These are phyloP conservation scores for Bryum argenteum DNA, from an alignment of 225 moss, liverwort and hornwort genomes.

Conservation along the genomic window DNA sequence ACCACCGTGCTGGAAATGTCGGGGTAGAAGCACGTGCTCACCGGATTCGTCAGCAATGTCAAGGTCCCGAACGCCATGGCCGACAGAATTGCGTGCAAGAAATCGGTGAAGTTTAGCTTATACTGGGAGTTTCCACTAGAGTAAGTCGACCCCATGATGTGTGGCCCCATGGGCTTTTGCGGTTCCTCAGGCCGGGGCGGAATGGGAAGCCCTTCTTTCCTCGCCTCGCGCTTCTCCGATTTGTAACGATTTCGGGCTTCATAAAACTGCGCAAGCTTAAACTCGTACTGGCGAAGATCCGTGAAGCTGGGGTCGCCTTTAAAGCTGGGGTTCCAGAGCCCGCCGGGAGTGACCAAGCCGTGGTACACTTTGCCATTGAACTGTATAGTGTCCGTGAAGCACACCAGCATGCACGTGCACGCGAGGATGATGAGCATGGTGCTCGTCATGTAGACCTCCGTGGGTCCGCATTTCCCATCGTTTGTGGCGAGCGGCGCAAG, in stretches of 20 bases:
- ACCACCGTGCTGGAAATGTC: slow-evolving; percentile 7
- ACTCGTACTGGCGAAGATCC: slow-evolving; percentile 19
- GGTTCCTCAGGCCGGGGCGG: slow-evolving; percentile 19
- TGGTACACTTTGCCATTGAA: slow-evolving; percentile 33
- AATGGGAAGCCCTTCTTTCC: not conserved
- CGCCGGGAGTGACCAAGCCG: not conserved
- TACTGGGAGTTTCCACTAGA: slow-evolving; percentile 30
- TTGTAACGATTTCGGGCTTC: not conserved
- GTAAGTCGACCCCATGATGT: slow-evolving; percentile 16
- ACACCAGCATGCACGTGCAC: slow-evolving; percentile 31
- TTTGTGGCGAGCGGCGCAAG: slow-evolving; percentile 34
- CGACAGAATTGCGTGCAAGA: slow-evolving; percentile 22
- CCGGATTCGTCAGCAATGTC: slow-evolving; percentile 31
- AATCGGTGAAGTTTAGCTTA: slow-evolving; percentile 16
- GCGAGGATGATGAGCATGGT: slow-evolving; percentile 25
- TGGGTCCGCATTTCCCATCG: not conserved
- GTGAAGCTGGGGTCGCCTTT: slow-evolving; percentile 14
- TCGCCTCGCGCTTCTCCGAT: not conserved
- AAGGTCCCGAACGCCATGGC: slow-evolving; percentile 23
- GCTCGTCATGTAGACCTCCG: slow-evolving; percentile 23
- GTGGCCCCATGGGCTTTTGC: not conserved
- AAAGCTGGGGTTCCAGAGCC: slow-evolving; percentile 34
- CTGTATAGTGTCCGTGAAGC: slow-evolving; percentile 36
- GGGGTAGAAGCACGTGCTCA: slow-evolving; percentile 22
- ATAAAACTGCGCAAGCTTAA: not conserved